Percentiles rank a stretch among this genome's conserved stretches.
Conservation (phyloP, 257 asterid species). For the Jacaranda copaia region DNA sequence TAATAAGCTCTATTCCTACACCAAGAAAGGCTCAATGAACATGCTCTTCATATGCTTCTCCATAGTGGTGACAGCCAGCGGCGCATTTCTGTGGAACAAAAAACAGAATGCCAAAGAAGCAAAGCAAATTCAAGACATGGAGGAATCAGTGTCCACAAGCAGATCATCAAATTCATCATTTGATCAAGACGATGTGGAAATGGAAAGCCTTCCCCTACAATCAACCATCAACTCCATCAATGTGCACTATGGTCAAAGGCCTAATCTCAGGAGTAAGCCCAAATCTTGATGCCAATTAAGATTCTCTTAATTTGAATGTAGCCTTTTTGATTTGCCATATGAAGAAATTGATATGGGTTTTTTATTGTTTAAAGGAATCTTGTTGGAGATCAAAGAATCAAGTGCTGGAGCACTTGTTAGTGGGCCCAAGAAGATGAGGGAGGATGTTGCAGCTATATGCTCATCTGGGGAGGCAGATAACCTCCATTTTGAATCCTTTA, state of each 20-base stretch:
- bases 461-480: slow-evolving; percentile 66
- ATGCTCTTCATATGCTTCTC: slow-evolving; percentile 69
- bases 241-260: slow-evolving; percentile 82
- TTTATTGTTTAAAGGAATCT: slow-evolving; percentile 49
- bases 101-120: slow-evolving; percentile 62
- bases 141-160: slow-evolving; percentile 41
- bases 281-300: background rate
- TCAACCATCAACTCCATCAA: slow-evolving; percentile 58
- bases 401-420: slow-evolving; percentile 76
- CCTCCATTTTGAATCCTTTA: slow-evolving; percentile 78
- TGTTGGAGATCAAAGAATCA: slow-evolving; percentile 71
- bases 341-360: background rate
- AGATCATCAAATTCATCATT: slow-evolving; percentile 33
- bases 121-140: slow-evolving; percentile 58
- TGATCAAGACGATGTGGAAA: slow-evolving; percentile 55
- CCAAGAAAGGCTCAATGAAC: slow-evolving; percentile 67
- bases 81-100: slow-evolving; percentile 90
- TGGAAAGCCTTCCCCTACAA: slow-evolving; percentile 82
- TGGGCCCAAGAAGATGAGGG: slow-evolving; percentile 85
- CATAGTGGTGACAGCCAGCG: slow-evolving; percentile 57
- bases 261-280: slow-evolving; percentile 72
- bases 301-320: background rate
- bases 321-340: background rate
- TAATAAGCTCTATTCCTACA: slow-evolving; percentile 57
- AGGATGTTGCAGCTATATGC: slow-evolving; percentile 88